Percentiles rank a stretch among this genome's conserved stretches.
These are phyloP conservation scores for Bolboschoenoplectus hybrid DNA, from an alignment of 202 grass and related monocot genomes.

Conservation along the genomic window DNA sequence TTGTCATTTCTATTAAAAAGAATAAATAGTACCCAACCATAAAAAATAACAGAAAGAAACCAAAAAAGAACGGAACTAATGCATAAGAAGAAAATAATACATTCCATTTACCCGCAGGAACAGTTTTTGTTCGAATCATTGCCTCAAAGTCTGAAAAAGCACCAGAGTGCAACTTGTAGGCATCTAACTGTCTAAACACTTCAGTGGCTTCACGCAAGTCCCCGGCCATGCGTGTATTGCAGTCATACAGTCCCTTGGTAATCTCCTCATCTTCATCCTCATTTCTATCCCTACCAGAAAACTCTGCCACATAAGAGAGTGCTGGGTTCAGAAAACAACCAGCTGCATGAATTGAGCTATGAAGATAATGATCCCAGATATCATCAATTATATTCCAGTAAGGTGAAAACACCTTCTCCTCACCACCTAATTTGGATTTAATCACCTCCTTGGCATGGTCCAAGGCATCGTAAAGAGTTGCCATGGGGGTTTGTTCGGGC, in stretches of 20 bases:
- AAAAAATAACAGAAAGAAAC: constrained; percentile 28
- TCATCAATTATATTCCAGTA: constrained; percentile 61
- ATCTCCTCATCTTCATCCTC: constrained; percentile 58
- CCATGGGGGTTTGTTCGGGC: constrained; percentile 54
- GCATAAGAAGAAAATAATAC: constrained; percentile 25
- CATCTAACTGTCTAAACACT: constrained; percentile 54
- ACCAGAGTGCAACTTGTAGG: constrained; percentile 51
- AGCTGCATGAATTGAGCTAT: constrained; percentile 70
- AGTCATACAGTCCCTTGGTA: constrained; percentile 53
- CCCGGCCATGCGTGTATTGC: constrained; percentile 45
- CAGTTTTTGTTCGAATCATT: constrained; percentile 41
- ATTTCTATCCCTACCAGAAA: constrained; percentile 6
- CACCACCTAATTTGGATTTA: constrained; percentile 42
- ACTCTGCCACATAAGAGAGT: constrained; percentile 54
- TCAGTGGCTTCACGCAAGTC: constrained; percentile 41
- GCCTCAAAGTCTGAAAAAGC: constrained; percentile 47
- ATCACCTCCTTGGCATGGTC: constrained; percentile 75
- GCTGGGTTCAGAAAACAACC: constrained; percentile 75
- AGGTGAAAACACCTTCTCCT: constrained; percentile 44
- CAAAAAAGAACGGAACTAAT: neutral
- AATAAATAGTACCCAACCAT: neutral
- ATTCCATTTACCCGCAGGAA: constrained; percentile 60
- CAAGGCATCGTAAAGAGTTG: constrained; percentile 76
- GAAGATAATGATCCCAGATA: constrained; percentile 74
- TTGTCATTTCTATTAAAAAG: neutral